Conservation (phyloP, 345 rosid genomes). For the Melaleuca quinquenervia region DNA sequence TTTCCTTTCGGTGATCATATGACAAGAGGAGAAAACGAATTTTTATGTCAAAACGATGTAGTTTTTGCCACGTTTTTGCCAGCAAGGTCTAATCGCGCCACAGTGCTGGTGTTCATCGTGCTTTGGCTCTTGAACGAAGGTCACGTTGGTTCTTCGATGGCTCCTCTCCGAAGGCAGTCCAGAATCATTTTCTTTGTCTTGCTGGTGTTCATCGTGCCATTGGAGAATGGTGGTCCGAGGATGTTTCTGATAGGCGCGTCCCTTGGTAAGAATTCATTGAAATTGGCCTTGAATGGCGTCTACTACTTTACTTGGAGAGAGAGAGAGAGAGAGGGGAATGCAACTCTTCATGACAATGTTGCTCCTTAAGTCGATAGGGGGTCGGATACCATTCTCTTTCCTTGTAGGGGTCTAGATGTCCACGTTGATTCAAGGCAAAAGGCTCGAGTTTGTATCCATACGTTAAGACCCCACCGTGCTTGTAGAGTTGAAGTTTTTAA, state of each 20-base stretch:
- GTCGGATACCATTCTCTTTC: background rate
- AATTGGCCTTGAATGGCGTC: background rate
- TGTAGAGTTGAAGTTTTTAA: background rate
- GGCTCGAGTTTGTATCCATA: background rate
- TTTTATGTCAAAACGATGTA: too few species aligned
- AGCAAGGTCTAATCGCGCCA: too few species aligned
- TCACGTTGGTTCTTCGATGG: background rate
- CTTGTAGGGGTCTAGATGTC: background rate
- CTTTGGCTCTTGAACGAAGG: background rate
- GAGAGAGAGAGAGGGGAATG: background rate
- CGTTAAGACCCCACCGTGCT: background rate
- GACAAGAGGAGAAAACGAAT: too few species aligned
- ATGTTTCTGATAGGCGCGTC: background rate
- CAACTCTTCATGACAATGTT: background rate
- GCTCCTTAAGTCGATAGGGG: background rate
- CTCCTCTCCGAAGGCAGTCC: background rate
- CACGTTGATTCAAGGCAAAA: background rate
- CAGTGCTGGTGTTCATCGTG: too few species aligned
- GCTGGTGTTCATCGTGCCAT: background rate
- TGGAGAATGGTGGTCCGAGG: background rate
- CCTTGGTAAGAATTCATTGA: background rate
- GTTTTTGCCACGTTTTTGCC: too few species aligned
- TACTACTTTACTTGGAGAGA: background rate
- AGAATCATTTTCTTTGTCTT: background rate
- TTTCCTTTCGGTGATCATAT: too few species aligned